Evolutionary conservation across 2,329 filamentous ascomycete species (phyloP).

Genomic region (Escovopsis weberi): DNA sequence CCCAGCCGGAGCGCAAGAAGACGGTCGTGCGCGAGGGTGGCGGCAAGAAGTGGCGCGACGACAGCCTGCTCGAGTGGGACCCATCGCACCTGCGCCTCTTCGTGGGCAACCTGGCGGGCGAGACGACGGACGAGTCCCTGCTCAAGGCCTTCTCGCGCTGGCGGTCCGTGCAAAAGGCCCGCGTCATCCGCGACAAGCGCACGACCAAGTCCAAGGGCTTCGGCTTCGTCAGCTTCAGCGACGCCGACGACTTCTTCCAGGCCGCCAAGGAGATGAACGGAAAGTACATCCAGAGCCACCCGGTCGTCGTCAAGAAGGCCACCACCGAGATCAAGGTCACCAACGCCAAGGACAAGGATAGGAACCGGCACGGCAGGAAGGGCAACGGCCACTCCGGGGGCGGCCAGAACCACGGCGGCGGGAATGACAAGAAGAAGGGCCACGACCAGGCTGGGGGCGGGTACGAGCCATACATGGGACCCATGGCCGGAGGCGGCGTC

Average conservation of each 20-base stretch:
- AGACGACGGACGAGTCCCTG: conserved; percentile 91
- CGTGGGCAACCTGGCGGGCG: conserved; percentile 90
- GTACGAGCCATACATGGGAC: conserved; percentile 38
- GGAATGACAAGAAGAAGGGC: conserved; percentile 16
- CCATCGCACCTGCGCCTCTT: conserved; percentile 88
- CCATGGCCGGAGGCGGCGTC: conserved; percentile 35
- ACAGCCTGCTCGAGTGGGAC: conserved; percentile 86
- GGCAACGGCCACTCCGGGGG: conserved; percentile 14
- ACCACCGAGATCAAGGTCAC: conserved; percentile 81
- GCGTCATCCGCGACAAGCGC: conserved; percentile 87
- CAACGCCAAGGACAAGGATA: conserved; percentile 46
- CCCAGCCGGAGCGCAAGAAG: conserved; percentile 51
- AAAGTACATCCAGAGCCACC: conserved; percentile 97
- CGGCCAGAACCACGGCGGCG: conserved; percentile 11
- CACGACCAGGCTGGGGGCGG: conserved; percentile 16
- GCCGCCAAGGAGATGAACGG: conserved; percentile 97
- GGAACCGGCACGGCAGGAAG: conserved; percentile 16
- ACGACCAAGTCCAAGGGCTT: conserved; percentile 94
- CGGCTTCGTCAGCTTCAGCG: conserved; percentile 90
- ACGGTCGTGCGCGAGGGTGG: conserved; percentile 83
- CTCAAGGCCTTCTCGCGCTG: conserved; percentile 88
- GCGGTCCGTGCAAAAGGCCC: conserved; percentile 77
- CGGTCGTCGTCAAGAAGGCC: conserved; percentile 72
- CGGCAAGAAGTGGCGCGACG: conserved; percentile 84
- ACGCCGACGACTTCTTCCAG: conserved; percentile 92